These are phyloP conservation scores for Moniliophthora roreri DNA, from an alignment of 1,284 basidiomycete genomes.

Conservation along the genomic window DNA sequence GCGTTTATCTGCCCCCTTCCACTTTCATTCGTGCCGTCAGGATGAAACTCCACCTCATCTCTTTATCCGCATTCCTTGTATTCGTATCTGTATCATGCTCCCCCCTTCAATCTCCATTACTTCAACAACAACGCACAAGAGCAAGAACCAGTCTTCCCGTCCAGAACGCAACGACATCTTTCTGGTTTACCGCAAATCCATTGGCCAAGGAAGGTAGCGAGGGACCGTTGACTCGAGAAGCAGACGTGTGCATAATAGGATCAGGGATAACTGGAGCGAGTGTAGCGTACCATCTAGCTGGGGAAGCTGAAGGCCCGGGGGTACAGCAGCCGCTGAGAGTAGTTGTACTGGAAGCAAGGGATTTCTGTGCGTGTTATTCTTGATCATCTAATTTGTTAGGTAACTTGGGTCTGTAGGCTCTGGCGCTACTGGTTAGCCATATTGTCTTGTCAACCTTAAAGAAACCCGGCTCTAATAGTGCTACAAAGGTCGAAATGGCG, in stretches of 20 bases:
- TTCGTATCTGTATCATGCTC: too few species aligned
- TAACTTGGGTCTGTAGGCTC: constrained; percentile 47
- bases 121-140: too few species aligned
- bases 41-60: too few species aligned
- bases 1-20: too few species aligned
- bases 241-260: constrained; percentile 76
- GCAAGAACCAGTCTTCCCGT: constrained; percentile 40
- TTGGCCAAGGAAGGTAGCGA: constrained; percentile 62
- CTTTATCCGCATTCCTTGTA: too few species aligned
- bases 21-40: too few species aligned
- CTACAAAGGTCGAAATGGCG: constrained; percentile 68
- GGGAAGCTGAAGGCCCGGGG: constrained; percentile 22
- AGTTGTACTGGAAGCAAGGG: constrained; percentile 72
- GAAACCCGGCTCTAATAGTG: neutral
- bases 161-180: constrained; percentile 62
- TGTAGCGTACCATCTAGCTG: constrained; percentile 66
- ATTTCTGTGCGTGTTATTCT: constrained; percentile 64
- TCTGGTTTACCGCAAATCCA: constrained; percentile 66
- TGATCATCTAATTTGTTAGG: neutral
- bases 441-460: neutral
- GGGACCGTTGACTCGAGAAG: constrained; percentile 47
- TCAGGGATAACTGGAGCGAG: constrained; percentile 77
- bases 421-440: constrained; percentile 69
- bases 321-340: constrained; percentile 35
- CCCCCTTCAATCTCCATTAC: too few species aligned